Percentiles rank a stretch among this genome's conserved stretches.
Conservation (phyloP, 1,284 basidiomycete genomes). For the Moesziomyces sp. region DNA sequence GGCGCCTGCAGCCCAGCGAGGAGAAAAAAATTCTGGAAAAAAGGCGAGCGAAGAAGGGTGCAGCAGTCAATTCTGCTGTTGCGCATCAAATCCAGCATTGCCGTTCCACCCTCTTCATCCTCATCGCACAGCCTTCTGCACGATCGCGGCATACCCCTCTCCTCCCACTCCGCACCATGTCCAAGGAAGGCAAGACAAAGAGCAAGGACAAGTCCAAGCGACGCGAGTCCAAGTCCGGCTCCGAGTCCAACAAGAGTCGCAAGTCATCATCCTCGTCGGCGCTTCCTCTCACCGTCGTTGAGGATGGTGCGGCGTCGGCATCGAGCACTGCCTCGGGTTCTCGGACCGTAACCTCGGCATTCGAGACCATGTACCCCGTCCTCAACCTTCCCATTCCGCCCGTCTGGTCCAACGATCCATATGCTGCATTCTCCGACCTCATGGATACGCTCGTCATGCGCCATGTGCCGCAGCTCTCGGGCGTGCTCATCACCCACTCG, state of each 20-base stretch:
- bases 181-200: constrained; percentile 43
- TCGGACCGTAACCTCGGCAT: constrained; percentile 36
- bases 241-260: constrained; percentile 27
- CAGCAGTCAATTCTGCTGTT: constrained; percentile 1
- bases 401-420: constrained; percentile 47
- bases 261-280: constrained; percentile 21
- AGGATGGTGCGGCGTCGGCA: constrained; percentile 3
- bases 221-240: constrained; percentile 20
- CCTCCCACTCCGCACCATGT: constrained; percentile 11
- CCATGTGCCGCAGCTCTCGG: constrained; percentile 85
- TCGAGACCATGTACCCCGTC: constrained; percentile 52
- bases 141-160: not conserved
- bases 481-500: constrained; percentile 88
- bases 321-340: constrained; percentile 1
- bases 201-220: constrained; percentile 37
- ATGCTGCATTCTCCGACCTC: constrained; percentile 56
- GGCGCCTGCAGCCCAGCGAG: not conserved
- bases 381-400: constrained; percentile 63
- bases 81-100: too few relatives aligned
- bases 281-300: constrained; percentile 9
- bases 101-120: not conserved
- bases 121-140: not conserved
- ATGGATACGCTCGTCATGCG: constrained; percentile 67
- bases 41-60: constrained; percentile 21
- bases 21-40: constrained; percentile 27